phyloP scores from a whole-genome alignment of 176 grass and related monocot species.

The Paspalum vaginatum region DNA sequence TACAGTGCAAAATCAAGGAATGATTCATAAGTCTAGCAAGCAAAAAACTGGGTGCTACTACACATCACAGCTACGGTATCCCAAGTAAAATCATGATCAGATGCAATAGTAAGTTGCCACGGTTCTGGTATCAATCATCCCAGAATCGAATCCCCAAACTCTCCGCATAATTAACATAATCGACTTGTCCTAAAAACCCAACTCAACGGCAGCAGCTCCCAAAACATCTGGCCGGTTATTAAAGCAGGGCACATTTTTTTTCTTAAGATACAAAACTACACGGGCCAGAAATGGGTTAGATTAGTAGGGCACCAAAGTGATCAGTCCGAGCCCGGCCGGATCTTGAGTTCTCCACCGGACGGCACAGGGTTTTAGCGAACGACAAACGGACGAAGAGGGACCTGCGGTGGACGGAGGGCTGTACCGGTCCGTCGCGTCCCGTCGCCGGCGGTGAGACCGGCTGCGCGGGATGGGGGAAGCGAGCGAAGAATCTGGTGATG shows the following conservation, averaged over 20 bases:
- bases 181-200: background rate
- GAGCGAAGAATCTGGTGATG: background rate
- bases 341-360: background rate
- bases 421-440: background rate
- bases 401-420: background rate
- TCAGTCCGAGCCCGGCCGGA: no score
- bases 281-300: no score
- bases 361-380: background rate
- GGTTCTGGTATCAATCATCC: background rate
- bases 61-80: background rate
- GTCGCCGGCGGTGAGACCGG: constrained; percentile 22
- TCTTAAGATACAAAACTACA: background rate
- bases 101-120: background rate
- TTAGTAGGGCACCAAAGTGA: no score
- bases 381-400: background rate
- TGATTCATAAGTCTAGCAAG: background rate
- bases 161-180: background rate
- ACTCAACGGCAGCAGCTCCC: background rate
- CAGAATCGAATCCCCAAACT: background rate
- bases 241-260: background rate
- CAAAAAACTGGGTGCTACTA: background rate
- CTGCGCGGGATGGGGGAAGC: background rate
- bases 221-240: background rate
- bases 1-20: background rate
- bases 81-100: background rate